These are phyloP conservation scores for Colletotrichum tropicicola DNA, from an alignment of 2,329 filamentous ascomycete species.

Conservation along the genomic window DNA sequence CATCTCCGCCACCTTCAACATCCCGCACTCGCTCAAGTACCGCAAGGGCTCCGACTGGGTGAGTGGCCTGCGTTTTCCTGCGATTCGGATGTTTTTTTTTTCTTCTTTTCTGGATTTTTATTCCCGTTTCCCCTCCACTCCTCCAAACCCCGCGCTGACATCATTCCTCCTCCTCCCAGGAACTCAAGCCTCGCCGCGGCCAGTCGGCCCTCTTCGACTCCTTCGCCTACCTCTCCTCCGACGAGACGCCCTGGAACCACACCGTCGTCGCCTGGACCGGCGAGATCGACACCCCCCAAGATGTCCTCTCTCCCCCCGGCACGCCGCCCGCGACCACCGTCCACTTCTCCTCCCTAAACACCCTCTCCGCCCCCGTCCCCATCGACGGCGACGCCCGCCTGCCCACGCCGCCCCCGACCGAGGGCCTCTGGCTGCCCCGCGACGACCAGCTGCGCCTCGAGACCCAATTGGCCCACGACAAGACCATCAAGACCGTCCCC, in stretches of 20 bases:
- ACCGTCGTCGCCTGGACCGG: constrained; percentile 95
- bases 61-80: constrained; percentile 38
- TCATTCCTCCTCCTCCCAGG: constrained; percentile 53
- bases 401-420: constrained; percentile 65
- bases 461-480: constrained; percentile 74
- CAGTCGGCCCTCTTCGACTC: constrained; percentile 94
- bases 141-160: constrained; percentile 17
- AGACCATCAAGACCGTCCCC: constrained; percentile 81
- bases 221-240: constrained; percentile 87
- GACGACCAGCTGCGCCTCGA: constrained; percentile 80
- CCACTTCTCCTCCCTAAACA: constrained; percentile 69
- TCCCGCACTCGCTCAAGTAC: constrained; percentile 68
- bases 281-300: constrained; percentile 71
- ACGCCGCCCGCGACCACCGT: constrained; percentile 59
- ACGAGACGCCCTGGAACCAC: constrained; percentile 87
- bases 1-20: constrained; percentile 72
- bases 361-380: constrained; percentile 82
- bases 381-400: constrained; percentile 68
- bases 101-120: background rate
- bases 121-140: background rate
- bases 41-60: constrained; percentile 70
- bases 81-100: background rate
- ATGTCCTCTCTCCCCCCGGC: constrained; percentile 54
- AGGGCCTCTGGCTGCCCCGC: constrained; percentile 76
- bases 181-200: constrained; percentile 80